A percentile compares a stretch with the other conserved stretches of the same genome.
Evolutionary conservation across 495 filamentous ascomycete species (phyloP).

Genomic region (Staphylotrichum longicolle): DNA sequence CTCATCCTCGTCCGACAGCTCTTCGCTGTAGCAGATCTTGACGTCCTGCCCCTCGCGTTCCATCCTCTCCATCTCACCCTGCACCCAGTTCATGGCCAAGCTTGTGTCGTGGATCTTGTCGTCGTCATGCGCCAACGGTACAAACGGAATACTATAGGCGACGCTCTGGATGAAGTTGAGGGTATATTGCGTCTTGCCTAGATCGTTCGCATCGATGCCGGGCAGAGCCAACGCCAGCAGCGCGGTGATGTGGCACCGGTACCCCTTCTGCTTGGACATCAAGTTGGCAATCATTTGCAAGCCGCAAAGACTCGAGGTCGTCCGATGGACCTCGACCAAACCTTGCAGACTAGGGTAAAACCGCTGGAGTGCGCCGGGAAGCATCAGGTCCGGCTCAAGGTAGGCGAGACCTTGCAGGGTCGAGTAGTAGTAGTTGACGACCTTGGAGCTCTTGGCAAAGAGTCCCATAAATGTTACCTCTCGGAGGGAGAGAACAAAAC

Average conservation of each 20-base stretch:
- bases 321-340: slow-evolving; percentile 94
- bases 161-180: slow-evolving; percentile 92
- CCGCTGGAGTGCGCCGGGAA: slow-evolving; percentile 89
- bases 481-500: slow-evolving; percentile 86
- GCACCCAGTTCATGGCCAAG: slow-evolving; percentile 90
- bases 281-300: slow-evolving; percentile 84
- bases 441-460: slow-evolving; percentile 87
- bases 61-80: slow-evolving; percentile 87
- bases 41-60: slow-evolving; percentile 82
- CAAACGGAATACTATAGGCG: slow-evolving; percentile 90
- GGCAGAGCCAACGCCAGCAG: slow-evolving; percentile 87
- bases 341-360: slow-evolving; percentile 97
- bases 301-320: slow-evolving; percentile 86
- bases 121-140: slow-evolving; percentile 69
- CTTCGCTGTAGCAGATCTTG: slow-evolving; percentile 77
- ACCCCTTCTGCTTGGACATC: slow-evolving; percentile 88
- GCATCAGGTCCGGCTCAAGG: slow-evolving; percentile 86
- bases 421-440: slow-evolving; percentile 86
- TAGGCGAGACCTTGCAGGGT: slow-evolving; percentile 85
- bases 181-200: slow-evolving; percentile 93
- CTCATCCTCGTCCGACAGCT: slow-evolving; percentile 82
- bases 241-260: slow-evolving; percentile 91
- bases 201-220: slow-evolving; percentile 95
- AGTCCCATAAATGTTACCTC: slow-evolving; percentile 99
- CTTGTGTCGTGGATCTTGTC: slow-evolving; percentile 70